phyloP scores from a whole-genome alignment of 192 early-diverging fungal species.

The Obelidium mucronatum region DNA sequence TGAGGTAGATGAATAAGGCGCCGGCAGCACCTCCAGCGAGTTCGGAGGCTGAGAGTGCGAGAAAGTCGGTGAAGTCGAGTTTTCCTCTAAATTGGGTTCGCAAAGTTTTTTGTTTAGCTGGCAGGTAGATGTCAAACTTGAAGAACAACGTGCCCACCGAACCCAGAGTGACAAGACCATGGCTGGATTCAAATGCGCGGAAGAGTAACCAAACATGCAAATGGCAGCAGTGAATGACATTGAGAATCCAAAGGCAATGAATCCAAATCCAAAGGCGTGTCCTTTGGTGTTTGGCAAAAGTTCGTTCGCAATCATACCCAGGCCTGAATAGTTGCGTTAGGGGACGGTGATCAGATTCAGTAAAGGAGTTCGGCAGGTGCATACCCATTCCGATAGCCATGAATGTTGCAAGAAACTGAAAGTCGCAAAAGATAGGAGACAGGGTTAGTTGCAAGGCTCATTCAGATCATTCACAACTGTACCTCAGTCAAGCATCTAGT shows the following conservation, averaged over 20 bases:
- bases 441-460: background rate
- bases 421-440: background rate
- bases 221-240: constrained; percentile 38
- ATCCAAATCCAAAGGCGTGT: constrained; percentile 41
- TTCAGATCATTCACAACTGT: background rate
- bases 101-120: background rate
- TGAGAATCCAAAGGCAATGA: constrained; percentile 35
- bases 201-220: constrained; percentile 39
- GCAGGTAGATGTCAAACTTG: background rate
- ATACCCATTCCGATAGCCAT: constrained; percentile 29
- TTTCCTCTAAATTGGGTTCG: constrained; percentile 1
- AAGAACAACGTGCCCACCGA: background rate
- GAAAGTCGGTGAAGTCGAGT: constrained; percentile 25
- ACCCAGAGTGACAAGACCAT: constrained; percentile 32
- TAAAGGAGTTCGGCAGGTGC: background rate
- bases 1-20: constrained; percentile 30
- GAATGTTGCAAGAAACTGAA: constrained; percentile 36
- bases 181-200: constrained; percentile 43
- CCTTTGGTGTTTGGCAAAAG: constrained; percentile 41
- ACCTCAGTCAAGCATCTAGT: constrained; percentile 34
- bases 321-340: constrained; percentile 2
- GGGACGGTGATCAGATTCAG: background rate
- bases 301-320: constrained; percentile 39
- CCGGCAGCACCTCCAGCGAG: constrained; percentile 37
- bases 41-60: constrained; percentile 32